Percentiles rank a stretch among this genome's conserved stretches.
These are phyloP conservation scores for Fomitopsis schrenkii DNA, from an alignment of 1,284 basidiomycete species.

Conservation along the genomic window DNA sequence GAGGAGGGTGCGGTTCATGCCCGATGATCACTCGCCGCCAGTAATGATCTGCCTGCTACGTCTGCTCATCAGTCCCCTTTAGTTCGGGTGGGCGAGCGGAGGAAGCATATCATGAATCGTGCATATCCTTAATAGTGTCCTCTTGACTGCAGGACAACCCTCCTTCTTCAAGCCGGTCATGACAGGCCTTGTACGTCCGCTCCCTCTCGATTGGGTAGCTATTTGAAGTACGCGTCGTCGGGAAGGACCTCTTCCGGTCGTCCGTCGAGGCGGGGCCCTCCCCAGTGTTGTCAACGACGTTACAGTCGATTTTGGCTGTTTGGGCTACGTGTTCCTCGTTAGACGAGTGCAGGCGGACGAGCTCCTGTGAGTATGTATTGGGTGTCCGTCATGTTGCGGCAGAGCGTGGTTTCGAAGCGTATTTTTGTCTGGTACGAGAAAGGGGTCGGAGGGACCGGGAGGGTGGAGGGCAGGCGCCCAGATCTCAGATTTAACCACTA, in stretches of 20 bases:
- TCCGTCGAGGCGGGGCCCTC: conserved; percentile 33
- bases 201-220: conserved; percentile 17
- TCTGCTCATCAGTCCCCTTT: conserved; percentile 38
- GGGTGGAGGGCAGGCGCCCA: too few relatives aligned
- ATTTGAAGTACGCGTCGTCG: conserved; percentile 32
- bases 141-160: conserved; percentile 25
- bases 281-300: conserved; percentile 28
- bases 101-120: conserved; percentile 27
- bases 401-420: too few relatives aligned
- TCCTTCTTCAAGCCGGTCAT: conserved; percentile 27
- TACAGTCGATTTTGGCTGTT: too few relatives aligned
- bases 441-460: too few relatives aligned
- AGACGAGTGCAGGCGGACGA: too few relatives aligned
- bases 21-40: conserved; percentile 42
- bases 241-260: conserved; percentile 32
- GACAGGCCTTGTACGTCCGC: not conserved
- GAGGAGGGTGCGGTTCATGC: conserved; percentile 20
- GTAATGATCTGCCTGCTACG: conserved; percentile 33
- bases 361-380: too few relatives aligned
- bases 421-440: too few relatives aligned
- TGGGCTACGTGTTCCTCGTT: too few relatives aligned
- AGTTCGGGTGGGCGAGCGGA: conserved; percentile 39
- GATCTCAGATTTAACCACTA: too few relatives aligned
- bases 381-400: too few relatives aligned
- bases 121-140: conserved; percentile 20